Base-by-base conservation (phyloP, 2,329 filamentous ascomycete species). In the Pyrenochaeta sp. region DNA sequence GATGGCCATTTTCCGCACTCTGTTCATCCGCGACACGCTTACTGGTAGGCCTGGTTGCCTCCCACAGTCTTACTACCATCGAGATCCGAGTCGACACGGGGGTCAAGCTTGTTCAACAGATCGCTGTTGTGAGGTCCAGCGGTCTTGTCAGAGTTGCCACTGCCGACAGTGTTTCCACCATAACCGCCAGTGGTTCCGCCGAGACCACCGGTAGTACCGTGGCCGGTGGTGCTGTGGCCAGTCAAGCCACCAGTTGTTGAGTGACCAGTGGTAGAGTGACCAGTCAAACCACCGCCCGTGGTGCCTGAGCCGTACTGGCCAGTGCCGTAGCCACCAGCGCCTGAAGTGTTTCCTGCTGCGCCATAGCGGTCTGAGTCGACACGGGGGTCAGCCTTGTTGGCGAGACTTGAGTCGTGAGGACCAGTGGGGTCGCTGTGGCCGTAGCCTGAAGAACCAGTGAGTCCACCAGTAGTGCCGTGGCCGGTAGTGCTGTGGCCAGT, bases 31-130 rank as follows among this genome's bases (percentile, higher is more conserved):
- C 44, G 17, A 54, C 41, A 39, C 37, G 45, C 50, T 61, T 63
- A 63, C 43, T 50, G 60, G 51, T 61, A 62, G 36, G 68, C 70
- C 32, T 57, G 54, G 60, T 72, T 64, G 47, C 64, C 67, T 21
- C 69, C 71, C 29, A 58, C 44, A 10, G 64, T 72, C 61, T 69
- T 72, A 56, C 60, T 66, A 10, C 69, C 70, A 43, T 75, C 70
- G 9, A 68, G 63, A 45, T 76, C 64, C 14, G 64, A 66, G 59
- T 77, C 75, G 14, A 77, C 73, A 18, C 72, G 58, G 11, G 73
- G 74, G 40, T 76, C 74, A 4, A 59, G 35, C 58, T 74, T 73
- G 62, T 75, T 75, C 36, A 52, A 10, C 12, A 33, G 7, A 23
- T 46, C 41, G 20, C 53, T 63, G 35, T 63, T 61, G 65, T 77